Conservation (phyloP, 2,329 filamentous ascomycete genomes). For the Acarospora socialis region DNA sequence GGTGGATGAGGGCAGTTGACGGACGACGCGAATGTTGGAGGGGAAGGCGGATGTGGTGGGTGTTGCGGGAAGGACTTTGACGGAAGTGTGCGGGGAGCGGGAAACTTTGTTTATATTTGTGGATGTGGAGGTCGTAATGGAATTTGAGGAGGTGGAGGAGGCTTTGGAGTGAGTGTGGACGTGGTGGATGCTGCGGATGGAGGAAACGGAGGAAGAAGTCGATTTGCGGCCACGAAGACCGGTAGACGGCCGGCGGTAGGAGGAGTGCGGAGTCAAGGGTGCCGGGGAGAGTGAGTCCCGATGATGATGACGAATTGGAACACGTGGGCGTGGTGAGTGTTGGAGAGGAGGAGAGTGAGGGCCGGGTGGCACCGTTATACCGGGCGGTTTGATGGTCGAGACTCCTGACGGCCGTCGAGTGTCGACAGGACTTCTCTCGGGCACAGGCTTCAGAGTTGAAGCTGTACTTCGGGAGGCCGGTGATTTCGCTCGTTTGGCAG, state of each 20-base stretch:
- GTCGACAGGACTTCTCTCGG: conserved; percentile 4
- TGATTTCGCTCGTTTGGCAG: conserved; percentile 47
- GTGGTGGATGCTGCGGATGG: conserved; percentile 79
- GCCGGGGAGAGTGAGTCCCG: conserved; percentile 67
- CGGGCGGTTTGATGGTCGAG: not conserved
- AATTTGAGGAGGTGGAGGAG: conserved; percentile 76
- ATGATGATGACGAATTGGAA: conserved; percentile 28
- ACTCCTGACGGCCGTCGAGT: conserved; percentile 4
- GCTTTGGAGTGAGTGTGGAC: conserved; percentile 87
- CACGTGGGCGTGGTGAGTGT: conserved; percentile 18
- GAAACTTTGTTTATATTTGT: conserved; percentile 46
- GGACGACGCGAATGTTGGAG: conserved; percentile 70
- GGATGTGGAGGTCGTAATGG: conserved; percentile 53
- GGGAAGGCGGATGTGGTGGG: conserved; percentile 59
- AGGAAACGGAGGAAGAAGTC: conserved; percentile 88
- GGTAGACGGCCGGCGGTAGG: conserved; percentile 66
- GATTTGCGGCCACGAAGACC: conserved; percentile 86
- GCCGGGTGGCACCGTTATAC: conserved; percentile 1
- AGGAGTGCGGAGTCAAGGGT: conserved; percentile 75
- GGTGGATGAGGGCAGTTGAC: conserved; percentile 33
- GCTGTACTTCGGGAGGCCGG: conserved; percentile 22
- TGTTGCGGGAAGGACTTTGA: conserved; percentile 91
- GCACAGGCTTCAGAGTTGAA: conserved; percentile 12
- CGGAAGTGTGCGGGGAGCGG: conserved; percentile 72
- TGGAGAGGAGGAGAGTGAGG: conserved; percentile 8